Base-by-base conservation (phyloP, 768 basidiomycete species). In the Xerocomellus chrysenteron region DNA sequence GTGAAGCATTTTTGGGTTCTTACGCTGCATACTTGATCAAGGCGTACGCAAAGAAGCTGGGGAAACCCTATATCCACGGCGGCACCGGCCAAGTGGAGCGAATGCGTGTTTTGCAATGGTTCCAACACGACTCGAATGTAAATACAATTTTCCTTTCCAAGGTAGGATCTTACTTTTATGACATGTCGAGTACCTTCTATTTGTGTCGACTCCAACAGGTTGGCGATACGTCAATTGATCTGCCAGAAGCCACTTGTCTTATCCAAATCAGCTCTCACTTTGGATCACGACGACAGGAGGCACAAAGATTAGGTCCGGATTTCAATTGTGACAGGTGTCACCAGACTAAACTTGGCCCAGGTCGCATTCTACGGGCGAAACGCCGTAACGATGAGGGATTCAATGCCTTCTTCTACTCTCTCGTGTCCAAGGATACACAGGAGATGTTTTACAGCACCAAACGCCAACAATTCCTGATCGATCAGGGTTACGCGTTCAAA, bases 391-490 rank as follows among this genome's bases (percentile, higher is more conserved):
- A 99, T 66, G 97, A 98, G 74, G 97, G 97, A 1, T 99, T 99
- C 78, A 99, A 99, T 61, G 97, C 97, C 24, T 99, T 98, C 77
- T 99, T 99, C 76, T 99, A 99, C 73, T 98, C 97, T 33, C 85
- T 99, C 8, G 97, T 99, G 35, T 98, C 95, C 26, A 97, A 97
- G 73, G 96, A 98, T 75, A 99, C 96, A 5, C 94, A 97, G 68
- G 97, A 98, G 75, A 98, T 98, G 94, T 99, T 88, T 74, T 99
- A 98, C 80, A 95, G 92, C 70, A 96, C 97, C 4, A 99, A 99
- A 75, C 86, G 97, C 16, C 97, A 98, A 68, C 94, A 98, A 68
- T 99, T 99, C 76, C 77, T 99, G 63, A 96, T 99, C 67, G 97
- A 99, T 69, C 95, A 98, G 74, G 96, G 97, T 3, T 99, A 99